Evolutionary conservation across 106 monocot genomes (phyloP), one percentile per base, ranked within the genome.

Genomic region (Phalaenopsis equestris): DNA sequence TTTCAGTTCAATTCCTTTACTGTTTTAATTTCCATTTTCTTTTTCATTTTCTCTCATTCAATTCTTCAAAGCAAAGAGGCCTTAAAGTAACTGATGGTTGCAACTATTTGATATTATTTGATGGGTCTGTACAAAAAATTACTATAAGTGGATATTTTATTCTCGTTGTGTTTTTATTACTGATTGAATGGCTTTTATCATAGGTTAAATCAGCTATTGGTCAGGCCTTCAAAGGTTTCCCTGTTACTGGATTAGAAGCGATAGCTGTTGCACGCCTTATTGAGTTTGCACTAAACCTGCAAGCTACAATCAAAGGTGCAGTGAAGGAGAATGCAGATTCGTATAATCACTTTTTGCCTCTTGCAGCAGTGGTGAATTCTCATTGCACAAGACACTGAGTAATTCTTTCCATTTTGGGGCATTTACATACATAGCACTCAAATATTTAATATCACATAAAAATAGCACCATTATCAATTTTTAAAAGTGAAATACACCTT

Each of bases 151-250:
- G 42, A 56, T 36, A 16, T 39, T 42, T 78, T 36, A 58, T n/a
- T 41, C 24, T 65, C 67, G 3, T 67, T 41, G 45, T 79, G 1
- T 79, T 16, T 3, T 37, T 9, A 52, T 7, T 56, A 24, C 75
- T 72, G 15, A 43, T 48, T 30, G 14, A 21, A 5, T 84, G 65
- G 17, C 61, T 24, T 21, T 70, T 75, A 41, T 56, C 48, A 76
- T 78, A 95, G 94, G 92, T 95, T 55, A 86, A 95, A 85, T 92
- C 89, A 58, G 92, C 92, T 48, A 87, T 90, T 72, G 80, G 82
- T 82, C 81, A 81, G 84, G 89, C 83, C 24, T 84, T 86, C 46
- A 86, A 87, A 86, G 90, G 92, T 42, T 79, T 83, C 72, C 80
- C 86, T 24, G 37, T 95, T 17, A 78, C 72, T 77, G 89, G 92